Base-by-base conservation (phyloP, 192 early-diverging fungal genomes). In the Lunasporangiospora selenospora region DNA sequence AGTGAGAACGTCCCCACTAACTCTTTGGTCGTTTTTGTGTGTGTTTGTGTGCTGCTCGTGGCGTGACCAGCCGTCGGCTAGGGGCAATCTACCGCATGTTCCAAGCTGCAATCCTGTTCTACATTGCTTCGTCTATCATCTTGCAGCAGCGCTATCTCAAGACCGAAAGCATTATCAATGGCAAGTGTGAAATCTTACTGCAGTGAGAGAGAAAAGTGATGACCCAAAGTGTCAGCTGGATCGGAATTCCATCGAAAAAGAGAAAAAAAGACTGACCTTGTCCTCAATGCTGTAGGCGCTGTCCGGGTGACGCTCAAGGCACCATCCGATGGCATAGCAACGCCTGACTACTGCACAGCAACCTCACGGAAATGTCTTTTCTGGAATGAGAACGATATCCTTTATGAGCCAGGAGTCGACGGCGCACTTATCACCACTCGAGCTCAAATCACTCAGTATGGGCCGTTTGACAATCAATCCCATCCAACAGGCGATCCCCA, bases 401-500 rank as follows among this genome's bases (percentile, higher is more conserved):
- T 73, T 1, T 73, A 63, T 31, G 61, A 73, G 12, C 54, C 69
- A 21, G 62, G 66, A 13, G 53, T 67, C 9, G 51, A 65, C 9
- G 54, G 62, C 8, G 78, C 71, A 19, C 51, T 79, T 27, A 37
- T 79, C 45, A 76, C 78, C 0, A 79, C 78, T 11, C 52, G 73
- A 12, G 65, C 61, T 12, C 32, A 48, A 16, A 69, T 69, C 23
- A 66, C 43, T 9, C 48, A 58, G 5, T 79, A 76, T 12, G 39
- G 48, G 12, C 65, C 70, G 3, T 63, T 63, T 30, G 33, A 4
- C 42, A 73, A 73, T 33, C 42, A 59, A 27, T 33, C 62, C 36
- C 7, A 30, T 13, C 6, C 44, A 26, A 16, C 30, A 1, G n/a
- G n/a, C n/a, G 15, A 15, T 0, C 4, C 34, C 1, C 7, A n/a